Conservation (phyloP, 768 basidiomycete genomes). For the Psilocybe cubensis region DNA sequence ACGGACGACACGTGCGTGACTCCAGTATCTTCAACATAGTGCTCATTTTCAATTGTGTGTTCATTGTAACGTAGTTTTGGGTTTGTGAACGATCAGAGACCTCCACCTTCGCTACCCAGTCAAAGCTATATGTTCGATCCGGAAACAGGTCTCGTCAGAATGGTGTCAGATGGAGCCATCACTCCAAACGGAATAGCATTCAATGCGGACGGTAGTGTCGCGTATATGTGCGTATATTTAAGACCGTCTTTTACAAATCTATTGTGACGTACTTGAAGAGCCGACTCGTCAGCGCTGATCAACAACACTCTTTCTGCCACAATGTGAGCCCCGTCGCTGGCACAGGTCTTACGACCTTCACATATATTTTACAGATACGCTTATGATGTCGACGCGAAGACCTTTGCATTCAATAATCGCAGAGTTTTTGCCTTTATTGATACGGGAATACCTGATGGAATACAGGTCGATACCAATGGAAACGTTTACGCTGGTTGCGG, state of each 20-base stretch:
- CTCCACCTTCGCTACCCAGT: slow-evolving; percentile 63
- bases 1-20: slow-evolving; percentile 66
- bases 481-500: slow-evolving; percentile 70
- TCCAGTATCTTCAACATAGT: not conserved
- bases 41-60: no score
- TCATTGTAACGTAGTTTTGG: slow-evolving; percentile 59
- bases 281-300: slow-evolving; percentile 50
- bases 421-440: slow-evolving; percentile 70
- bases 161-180: slow-evolving; percentile 74
- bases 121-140: slow-evolving; percentile 82
- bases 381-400: slow-evolving; percentile 62
- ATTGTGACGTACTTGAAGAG: slow-evolving; percentile 26
- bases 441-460: slow-evolving; percentile 66
- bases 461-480: slow-evolving; percentile 63
- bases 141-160: slow-evolving; percentile 59
- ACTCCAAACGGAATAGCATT: slow-evolving; percentile 77
- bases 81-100: slow-evolving; percentile 64
- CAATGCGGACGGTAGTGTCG: slow-evolving; percentile 60
- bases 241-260: not conserved
- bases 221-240: slow-evolving; percentile 52
- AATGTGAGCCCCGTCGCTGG: slow-evolving; percentile 46
- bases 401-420: slow-evolving; percentile 55
- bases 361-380: slow-evolving; percentile 54
- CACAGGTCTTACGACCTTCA: not conserved
- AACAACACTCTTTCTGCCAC: slow-evolving; percentile 64